These are phyloP conservation scores for Vitis hybrid DNA, from an alignment of 177 flowering plant genomes.

Conservation along the genomic window DNA sequence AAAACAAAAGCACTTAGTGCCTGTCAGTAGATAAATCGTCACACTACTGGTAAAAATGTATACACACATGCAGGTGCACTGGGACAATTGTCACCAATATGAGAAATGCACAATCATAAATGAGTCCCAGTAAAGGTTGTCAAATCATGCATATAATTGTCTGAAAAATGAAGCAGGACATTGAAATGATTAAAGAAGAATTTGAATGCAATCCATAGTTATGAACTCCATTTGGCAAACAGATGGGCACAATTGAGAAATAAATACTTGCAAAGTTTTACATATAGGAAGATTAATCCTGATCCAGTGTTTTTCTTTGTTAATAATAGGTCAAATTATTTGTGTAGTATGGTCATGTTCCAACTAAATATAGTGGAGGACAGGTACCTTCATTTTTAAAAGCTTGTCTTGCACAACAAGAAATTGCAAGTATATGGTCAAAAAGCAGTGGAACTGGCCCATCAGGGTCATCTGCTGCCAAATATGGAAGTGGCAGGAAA, in stretches of 20 bases:
- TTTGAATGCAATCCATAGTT: not conserved
- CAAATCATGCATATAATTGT: not conserved
- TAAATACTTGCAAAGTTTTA: not conserved
- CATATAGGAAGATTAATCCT: not conserved
- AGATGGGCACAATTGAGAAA: not conserved
- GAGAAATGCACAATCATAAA: not conserved
- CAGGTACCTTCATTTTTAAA: conserved; percentile 73
- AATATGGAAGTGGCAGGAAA: conserved; percentile 89
- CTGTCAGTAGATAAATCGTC: not conserved
- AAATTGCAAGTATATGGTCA: conserved; percentile 96
- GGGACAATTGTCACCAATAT: not conserved
- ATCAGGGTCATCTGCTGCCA: conserved; percentile 97
- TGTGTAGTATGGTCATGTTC: too few relatives aligned
- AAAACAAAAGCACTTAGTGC: not conserved
- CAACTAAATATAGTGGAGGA: conserved; percentile 7
- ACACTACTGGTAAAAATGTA: not conserved
- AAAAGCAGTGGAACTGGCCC: conserved; percentile 97
- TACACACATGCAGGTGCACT: too few relatives aligned
- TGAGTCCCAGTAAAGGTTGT: not conserved
- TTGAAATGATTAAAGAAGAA: not conserved
- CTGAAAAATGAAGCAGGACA: too few relatives aligned
- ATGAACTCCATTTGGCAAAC: not conserved
- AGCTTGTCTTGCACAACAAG: conserved; percentile 94
- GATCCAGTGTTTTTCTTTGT: not conserved
- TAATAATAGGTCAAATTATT: not conserved